Percentiles rank a stretch among this genome's conserved stretches.
Conservation (phyloP, 257 asterid species). For the Ocimum tenuiflorum region DNA sequence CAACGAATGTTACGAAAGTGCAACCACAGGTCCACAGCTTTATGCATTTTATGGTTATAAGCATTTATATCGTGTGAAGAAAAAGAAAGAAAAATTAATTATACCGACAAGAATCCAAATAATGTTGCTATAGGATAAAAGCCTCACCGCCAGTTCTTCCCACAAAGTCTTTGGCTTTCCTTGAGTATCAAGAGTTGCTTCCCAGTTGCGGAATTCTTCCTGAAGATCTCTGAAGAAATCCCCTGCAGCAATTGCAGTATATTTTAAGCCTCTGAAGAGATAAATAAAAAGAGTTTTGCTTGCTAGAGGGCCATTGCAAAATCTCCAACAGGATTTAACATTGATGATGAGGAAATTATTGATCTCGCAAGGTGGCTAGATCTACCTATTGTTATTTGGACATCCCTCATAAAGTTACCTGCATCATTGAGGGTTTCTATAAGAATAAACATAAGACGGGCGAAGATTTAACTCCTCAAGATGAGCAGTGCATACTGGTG, state of each 20-base stretch:
- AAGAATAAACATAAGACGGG: slow-evolving; percentile 31
- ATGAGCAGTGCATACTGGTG: slow-evolving; percentile 8
- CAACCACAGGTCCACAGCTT: background rate
- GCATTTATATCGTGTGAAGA: background rate
- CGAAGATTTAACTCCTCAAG: slow-evolving; percentile 1
- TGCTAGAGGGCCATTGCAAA: slow-evolving; percentile 6
- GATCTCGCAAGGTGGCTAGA: slow-evolving; percentile 32
- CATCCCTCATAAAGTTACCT: slow-evolving; percentile 87
- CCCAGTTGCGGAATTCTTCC: slow-evolving; percentile 91
- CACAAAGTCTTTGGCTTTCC: slow-evolving; percentile 88
- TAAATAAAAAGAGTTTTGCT: background rate
- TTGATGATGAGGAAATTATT: slow-evolving; percentile 23
- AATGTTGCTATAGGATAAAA: slow-evolving; percentile 11
- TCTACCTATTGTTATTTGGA: slow-evolving; percentile 87
- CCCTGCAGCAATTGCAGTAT: slow-evolving; percentile 37
- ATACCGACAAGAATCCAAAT: background rate
- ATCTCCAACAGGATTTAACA: slow-evolving; percentile 12
- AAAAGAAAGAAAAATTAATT: background rate
- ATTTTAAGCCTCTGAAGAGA: slow-evolving; percentile 22
- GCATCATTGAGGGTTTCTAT: slow-evolving; percentile 66
- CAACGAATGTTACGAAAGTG: background rate
- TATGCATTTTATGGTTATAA: background rate
- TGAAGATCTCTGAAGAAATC: slow-evolving; percentile 91
- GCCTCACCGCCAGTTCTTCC: slow-evolving; percentile 83
- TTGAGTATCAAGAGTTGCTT: slow-evolving; percentile 50